phyloP scores from a whole-genome alignment of 2,329 filamentous ascomycete genomes.

The Botrytis tulipae region DNA sequence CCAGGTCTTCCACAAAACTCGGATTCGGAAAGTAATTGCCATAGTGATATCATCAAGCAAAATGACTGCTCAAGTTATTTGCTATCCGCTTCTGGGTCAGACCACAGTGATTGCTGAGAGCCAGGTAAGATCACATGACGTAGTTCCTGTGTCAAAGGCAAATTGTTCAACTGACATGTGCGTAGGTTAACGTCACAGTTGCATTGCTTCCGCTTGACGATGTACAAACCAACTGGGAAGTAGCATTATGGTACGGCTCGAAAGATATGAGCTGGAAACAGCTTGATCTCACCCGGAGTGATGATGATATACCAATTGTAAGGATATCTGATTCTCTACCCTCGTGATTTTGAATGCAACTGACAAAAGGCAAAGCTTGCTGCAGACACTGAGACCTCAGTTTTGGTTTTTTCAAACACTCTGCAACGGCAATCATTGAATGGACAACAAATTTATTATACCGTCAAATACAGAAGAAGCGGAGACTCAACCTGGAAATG shows the following conservation, averaged over 20 bases:
- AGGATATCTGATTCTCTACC: not conserved
- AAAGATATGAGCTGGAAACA: constrained; percentile 2
- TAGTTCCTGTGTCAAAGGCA: not conserved
- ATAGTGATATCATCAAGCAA: not conserved
- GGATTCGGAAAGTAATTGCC: not conserved
- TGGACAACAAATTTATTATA: not conserved
- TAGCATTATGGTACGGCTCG: constrained; percentile 8
- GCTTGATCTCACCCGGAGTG: not conserved
- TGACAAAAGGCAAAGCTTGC: not conserved
- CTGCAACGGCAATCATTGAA: not conserved
- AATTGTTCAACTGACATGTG: not conserved
- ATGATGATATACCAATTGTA: not conserved
- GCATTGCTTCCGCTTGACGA: not conserved
- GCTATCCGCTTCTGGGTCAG: constrained; percentile 9
- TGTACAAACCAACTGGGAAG: constrained; percentile 8
- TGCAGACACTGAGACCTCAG: not conserved
- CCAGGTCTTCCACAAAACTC: not conserved
- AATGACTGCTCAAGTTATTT: constrained; percentile 4
- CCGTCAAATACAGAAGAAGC: not conserved
- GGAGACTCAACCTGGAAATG: constrained; percentile 4
- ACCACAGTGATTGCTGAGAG: not conserved
- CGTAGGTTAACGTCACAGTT: constrained; percentile 10
- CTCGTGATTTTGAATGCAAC: not conserved
- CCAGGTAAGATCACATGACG: not conserved
- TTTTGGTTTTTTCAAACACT: constrained; percentile 1